Evolutionary conservation across 805 yeast genomes (phyloP), one percentile per base, ranked within the genome.

Genomic region (Hanseniaspora lachancei): DNA sequence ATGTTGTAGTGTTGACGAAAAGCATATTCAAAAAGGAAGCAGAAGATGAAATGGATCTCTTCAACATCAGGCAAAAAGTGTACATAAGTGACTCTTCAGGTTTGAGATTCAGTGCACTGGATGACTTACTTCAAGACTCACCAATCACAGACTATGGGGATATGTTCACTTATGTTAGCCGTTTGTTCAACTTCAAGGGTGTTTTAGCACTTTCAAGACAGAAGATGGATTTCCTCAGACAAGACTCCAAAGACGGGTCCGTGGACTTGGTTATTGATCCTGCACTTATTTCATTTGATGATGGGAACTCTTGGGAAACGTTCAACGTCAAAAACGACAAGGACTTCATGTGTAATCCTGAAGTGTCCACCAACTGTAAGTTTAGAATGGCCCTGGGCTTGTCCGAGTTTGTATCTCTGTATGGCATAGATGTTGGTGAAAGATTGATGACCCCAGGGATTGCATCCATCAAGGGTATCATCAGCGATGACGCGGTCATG

Each of bases 401-500:
- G 61, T 71, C 27, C 67, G 68, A 53, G 62, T 67, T 58, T 59
- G 60, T 38, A 57, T 57, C 3, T 58, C 58, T 16, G 55, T 64
- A 34, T 58, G 60, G 39, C 49, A 62, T 4, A 60, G 66, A 46
- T 68, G 70, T 6, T 61, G 67, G 61, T 64, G 65, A 60, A 61
- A 65, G 49, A 67, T 73, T n/a, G 15, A 23, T 35, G 32, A 55
- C 57, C 8, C 57, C 57, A 21, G 57, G 57, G 38, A 49, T 55
- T 20, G 35, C 47, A 27, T 42, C 55, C 3, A 15, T 49, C 13
- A 49, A 21, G 27, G 57, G 57, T 13, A 16, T 49, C 10, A 42
- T 55, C 3, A 50, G 75, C 13, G 61, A 75, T 10, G 78, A 74
- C 57, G 68, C 73, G 44, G 78, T 77, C 56, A 67, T 70, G 50